Evolutionary conservation across 495 filamentous ascomycete species (phyloP), one percentile per base, ranked within the genome.

Genomic region (Neohortaea acidophila): DNA sequence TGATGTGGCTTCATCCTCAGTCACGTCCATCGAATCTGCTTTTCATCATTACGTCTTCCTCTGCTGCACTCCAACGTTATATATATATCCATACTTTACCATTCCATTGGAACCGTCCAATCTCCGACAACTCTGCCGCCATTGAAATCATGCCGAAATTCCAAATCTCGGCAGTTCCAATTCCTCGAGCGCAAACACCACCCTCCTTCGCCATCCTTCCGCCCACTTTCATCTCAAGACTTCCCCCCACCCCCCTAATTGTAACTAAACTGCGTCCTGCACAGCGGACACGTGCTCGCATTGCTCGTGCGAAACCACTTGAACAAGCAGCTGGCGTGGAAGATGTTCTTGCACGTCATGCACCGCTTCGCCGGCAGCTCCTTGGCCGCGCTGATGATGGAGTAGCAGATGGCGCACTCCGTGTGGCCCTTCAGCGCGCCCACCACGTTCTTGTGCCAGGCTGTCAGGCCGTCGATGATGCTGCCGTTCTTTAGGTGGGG

Each of bases 351-450:
- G 67, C 91, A 99, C 3, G 89, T 96, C 34, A 69, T 67, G 61
- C 91, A 99, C 32, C 73, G 67, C 61, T 94, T 94, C 52, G 80
- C 85, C 1, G 91, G 89, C 47, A 91, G 70, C 59, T 77, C 76
- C 65, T 80, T 81, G 54, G 92, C 85, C 12, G 69, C 73, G 20
- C 81, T 78, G 37, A 97, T 79, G 48, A 96, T 84, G 31, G 77
- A 83, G 60, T 94, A 96, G 63, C 89, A 97, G 54, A 96, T 96
- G 3, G 89, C 82, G 20, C 89, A 99, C 62, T 96, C 89, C 10
- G 71, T 84, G 55, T 96, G 84, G 2, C 84, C 87, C 60, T 92
- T 87, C 44, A 99, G 64, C 9, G 84, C 79, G 1, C 82, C 81
- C 11, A 73, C 69, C 1, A 96, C 74, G 56, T 94, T 94, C 36